phyloP scores from a whole-genome alignment of 1,284 basidiomycete species.

The Puccinia hordei region DNA sequence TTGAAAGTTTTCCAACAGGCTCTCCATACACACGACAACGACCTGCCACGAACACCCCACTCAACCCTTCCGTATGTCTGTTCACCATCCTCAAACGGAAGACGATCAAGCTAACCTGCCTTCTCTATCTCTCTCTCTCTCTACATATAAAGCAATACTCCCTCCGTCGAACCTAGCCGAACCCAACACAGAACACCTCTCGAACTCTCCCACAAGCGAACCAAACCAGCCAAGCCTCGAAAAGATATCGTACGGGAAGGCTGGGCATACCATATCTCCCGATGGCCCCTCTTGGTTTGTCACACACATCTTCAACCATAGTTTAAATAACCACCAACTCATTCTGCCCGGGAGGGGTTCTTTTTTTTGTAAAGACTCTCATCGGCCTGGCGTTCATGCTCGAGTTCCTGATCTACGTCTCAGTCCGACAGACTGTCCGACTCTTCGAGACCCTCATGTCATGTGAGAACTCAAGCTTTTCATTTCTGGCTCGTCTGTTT shows the following conservation, averaged over 20 bases:
- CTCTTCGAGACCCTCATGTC: conserved; percentile 7
- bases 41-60: neutral
- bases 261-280: conserved; percentile 74
- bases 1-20: conserved; percentile 21
- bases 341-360: too few relatives aligned
- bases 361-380: conserved; percentile 71
- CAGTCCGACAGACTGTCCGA: conserved; percentile 79
- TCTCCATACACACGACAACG: neutral
- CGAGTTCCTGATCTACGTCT: conserved; percentile 80
- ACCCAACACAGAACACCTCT: neutral
- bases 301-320: too few relatives aligned
- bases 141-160: too few relatives aligned
- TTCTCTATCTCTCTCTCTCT: too few relatives aligned
- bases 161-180: neutral
- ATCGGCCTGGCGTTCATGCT: conserved; percentile 81
- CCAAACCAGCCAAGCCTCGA: conserved; percentile 63
- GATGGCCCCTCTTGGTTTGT: conserved; percentile 82
- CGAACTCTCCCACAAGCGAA: neutral
- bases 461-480: neutral
- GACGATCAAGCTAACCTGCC: too few relatives aligned
- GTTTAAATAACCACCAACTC: too few relatives aligned
- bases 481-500: too few relatives aligned
- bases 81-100: too few relatives aligned
- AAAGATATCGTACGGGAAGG: conserved; percentile 65
- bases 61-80: neutral